phyloP scores from a whole-genome alignment of 2,329 filamentous ascomycete genomes.

The Emydomyces testavorans region DNA sequence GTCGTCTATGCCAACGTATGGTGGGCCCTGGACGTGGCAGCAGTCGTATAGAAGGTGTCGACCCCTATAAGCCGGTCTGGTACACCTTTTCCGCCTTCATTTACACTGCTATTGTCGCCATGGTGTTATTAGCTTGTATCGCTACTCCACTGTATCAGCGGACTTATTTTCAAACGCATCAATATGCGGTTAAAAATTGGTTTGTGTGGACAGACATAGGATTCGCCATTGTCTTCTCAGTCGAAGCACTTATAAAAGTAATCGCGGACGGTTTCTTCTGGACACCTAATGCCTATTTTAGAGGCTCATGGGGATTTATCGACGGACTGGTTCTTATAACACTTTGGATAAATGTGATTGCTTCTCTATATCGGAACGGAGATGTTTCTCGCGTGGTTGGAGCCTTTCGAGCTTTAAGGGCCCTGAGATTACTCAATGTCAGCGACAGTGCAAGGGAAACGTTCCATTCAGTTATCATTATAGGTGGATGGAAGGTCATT shows the following conservation, averaged over 20 bases:
- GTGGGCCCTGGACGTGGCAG: constrained; percentile 82
- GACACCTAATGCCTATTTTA: constrained; percentile 93
- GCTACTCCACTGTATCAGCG: constrained; percentile 92
- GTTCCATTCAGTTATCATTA: constrained; percentile 90
- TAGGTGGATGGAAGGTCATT: constrained; percentile 87
- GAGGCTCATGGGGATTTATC: constrained; percentile 93
- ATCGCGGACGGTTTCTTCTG: constrained; percentile 92
- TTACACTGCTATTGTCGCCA: constrained; percentile 85
- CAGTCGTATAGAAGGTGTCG: constrained; percentile 77
- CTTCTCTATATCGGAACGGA: constrained; percentile 68
- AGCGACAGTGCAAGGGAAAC: constrained; percentile 92
- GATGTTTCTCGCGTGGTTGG: constrained; percentile 82
- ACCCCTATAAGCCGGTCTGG: constrained; percentile 82
- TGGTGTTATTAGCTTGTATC: constrained; percentile 92
- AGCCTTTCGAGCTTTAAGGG: constrained; percentile 91
- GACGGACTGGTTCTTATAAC: constrained; percentile 85
- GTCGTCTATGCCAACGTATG: constrained; percentile 72
- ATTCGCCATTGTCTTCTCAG: constrained; percentile 74
- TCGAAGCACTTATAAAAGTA: constrained; percentile 82
- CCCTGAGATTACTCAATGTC: constrained; percentile 81
- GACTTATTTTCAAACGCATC: constrained; percentile 58
- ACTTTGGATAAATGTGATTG: constrained; percentile 87
- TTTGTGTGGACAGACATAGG: constrained; percentile 89
- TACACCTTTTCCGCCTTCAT: constrained; percentile 88
- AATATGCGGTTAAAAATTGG: constrained; percentile 63